Conservation (phyloP, 2,329 filamentous ascomycete species). For the Lojkania enalia region DNA sequence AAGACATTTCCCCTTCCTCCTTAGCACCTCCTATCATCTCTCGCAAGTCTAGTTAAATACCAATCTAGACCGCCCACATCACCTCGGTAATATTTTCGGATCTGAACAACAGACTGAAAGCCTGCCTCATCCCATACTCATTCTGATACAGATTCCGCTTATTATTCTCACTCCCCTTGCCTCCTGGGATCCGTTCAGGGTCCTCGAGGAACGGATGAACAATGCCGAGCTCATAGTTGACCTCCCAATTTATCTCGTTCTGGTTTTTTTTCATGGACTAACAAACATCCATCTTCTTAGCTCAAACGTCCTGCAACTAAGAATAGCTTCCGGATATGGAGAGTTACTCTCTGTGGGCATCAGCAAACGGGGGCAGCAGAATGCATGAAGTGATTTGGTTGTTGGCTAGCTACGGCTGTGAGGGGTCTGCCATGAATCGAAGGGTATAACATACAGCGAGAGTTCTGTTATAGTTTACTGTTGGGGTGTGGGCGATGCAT, state of each 20-base stretch:
- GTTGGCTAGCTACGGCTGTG: slow-evolving; percentile 15
- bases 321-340: slow-evolving; percentile 34
- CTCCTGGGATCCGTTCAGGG: slow-evolving; percentile 22
- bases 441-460: slow-evolving; percentile 32
- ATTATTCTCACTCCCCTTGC: slow-evolving; percentile 23
- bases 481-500: slow-evolving; percentile 24
- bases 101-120: slow-evolving; percentile 23
- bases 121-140: slow-evolving; percentile 30
- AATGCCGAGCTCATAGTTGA: slow-evolving; percentile 34
- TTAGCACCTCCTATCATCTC: slow-evolving; percentile 4
- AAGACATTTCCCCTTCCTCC: too few species aligned
- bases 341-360: slow-evolving; percentile 15
- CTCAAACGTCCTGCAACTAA: slow-evolving; percentile 32
- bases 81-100: slow-evolving; percentile 22
- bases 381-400: slow-evolving; percentile 5
- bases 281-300: slow-evolving; percentile 22
- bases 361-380: slow-evolving; percentile 24
- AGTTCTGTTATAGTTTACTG: slow-evolving; percentile 24
- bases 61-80: slow-evolving; percentile 27
- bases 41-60: slow-evolving; percentile 16
- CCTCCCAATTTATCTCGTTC: slow-evolving; percentile 30
- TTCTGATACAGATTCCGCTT: slow-evolving; percentile 30
- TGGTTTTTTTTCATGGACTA: slow-evolving; percentile 20
- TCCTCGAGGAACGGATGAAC: slow-evolving; percentile 25
- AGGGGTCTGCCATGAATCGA: slow-evolving; percentile 27